Base-by-base conservation (phyloP, 2,329 filamentous ascomycete genomes). In the Trichophyton simii region DNA sequence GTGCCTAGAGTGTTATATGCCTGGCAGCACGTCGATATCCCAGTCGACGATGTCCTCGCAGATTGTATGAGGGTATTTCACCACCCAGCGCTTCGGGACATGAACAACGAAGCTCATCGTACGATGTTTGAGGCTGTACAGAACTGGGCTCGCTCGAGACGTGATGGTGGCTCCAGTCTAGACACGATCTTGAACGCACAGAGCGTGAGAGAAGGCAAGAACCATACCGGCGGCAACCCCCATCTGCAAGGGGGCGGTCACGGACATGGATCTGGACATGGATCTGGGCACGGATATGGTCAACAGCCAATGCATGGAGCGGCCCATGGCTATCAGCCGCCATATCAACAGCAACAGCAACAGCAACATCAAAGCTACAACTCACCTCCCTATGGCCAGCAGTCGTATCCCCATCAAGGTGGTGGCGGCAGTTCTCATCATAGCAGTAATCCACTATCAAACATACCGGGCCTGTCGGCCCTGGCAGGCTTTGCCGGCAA, bases 111-210 rank as follows among this genome's bases (percentile, higher is more conserved):
- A 71, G 85, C 94, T 31, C 94, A 97, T 66, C 82, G 83, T 52
- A 85, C 86, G 59, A 99, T 99, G 94, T 97, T 89, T 76, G 81
- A 85, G 60, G 89, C 88, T 0, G 90, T 99, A 1, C 83, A 88
- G 68, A 80, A 82, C 63, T 99, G 92, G 92, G 86, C 83, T 0
- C 82, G 89, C 58, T 82, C 85, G 66, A 81, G 86, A 62, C 79
- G 84, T 2, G 85, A 87, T 64, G 84, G 84, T 50, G 82, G 82
- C 3, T 77, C 83, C 59, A 81, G 84, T 59, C 78, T 97, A 18
- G 86, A 95, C 70, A 77, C 83, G 60, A 70, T 94, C n/a, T 81
- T 99, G 8, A 87, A 84, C 57, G 90, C 91, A 0, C 85, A 95
- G 60, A 90, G 88, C 5, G 94, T 99, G 63, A 87, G 84, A 69